Evolutionary conservation across 306 rosid genomes (phyloP).

Genomic region (Albizia julibrissin): DNA sequence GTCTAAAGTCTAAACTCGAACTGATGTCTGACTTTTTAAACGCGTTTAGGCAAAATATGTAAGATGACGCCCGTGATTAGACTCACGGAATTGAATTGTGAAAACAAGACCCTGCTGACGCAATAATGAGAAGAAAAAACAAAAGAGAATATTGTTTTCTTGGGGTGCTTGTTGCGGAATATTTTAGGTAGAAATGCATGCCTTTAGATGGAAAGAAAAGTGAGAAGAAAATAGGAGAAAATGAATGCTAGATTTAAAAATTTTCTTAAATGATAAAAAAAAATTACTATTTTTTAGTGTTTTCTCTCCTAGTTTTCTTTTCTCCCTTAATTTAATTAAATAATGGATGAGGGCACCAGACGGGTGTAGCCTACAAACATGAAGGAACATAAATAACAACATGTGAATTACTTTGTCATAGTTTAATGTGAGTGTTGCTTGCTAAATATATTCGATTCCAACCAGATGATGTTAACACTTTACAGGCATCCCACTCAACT

Average conservation of each 20-base stretch:
- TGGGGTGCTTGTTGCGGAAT: neutral
- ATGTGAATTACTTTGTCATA: constrained; percentile 31
- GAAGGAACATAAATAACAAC: constrained; percentile 4
- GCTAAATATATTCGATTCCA: constrained; percentile 32
- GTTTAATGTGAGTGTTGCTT: constrained; percentile 3
- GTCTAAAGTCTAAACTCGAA: neutral
- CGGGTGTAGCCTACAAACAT: neutral
- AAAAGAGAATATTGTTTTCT: neutral
- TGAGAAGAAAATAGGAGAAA: too few species aligned
- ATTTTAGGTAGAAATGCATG: neutral
- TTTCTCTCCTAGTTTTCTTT: too few species aligned
- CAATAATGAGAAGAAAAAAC: neutral
- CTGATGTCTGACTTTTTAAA: neutral
- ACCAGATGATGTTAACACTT: constrained; percentile 18
- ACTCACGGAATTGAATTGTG: constrained; percentile 4
- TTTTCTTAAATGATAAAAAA: too few species aligned
- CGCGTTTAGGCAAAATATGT: neutral
- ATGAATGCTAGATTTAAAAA: too few species aligned
- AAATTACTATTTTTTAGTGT: too few species aligned
- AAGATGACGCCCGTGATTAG: neutral
- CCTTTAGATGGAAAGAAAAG: too few species aligned
- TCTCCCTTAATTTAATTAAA: neutral
- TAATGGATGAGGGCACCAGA: neutral
- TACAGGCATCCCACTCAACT: constrained; percentile 16
- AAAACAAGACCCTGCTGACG: neutral